Evolutionary conservation across 257 asterid genomes (phyloP), one percentile per base, ranked within the genome.

Genomic region (Verbena officinalis): DNA sequence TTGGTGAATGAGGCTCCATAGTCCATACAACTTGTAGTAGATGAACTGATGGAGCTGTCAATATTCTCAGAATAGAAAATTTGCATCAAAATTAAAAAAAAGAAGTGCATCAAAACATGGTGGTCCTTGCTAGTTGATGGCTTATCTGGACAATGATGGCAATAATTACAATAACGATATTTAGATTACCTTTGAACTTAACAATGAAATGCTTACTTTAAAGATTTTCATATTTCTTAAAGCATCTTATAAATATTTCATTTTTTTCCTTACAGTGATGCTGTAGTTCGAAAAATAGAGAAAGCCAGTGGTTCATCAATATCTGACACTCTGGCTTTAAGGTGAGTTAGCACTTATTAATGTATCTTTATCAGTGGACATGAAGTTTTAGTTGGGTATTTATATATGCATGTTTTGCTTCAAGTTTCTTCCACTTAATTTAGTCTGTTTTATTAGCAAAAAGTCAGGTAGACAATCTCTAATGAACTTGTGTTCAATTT

Each of bases 211-310:
- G 23, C 7, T 1, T 12, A 24, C 39, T 43, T 48, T 16, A 16
- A 33, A 13, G 33, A 51, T 45, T 43, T 11, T 34, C 48, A 5
- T 31, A 59, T 39, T 38, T 67, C 34, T 15, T 55, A 19, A 33
- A 68, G 62, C 54, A 46, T 45, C 43, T 59, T 33, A 48, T 55
- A 31, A 44, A 44, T 67, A 59, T 73, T n/a, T 24, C 21, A 39
- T 51, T 23, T 9, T 24, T 67, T 57, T 57, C 36, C 59, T 30
- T 74, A n/a, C 90, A 91, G 98, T 74, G 74, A 77, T 70, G 91
- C 96, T 20, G 88, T 80, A 64, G 72, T 86, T 53, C 86, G 95
- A 30, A 91, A 80, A 78, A 75, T 78, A 50, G 86, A 81, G 52
- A 89, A 75, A 69, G 73, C 71, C 68, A 58, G 70, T 20, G 86